phyloP scores from a whole-genome alignment of 768 basidiomycete species.

The Krasilnikovozyma curviuscula region DNA sequence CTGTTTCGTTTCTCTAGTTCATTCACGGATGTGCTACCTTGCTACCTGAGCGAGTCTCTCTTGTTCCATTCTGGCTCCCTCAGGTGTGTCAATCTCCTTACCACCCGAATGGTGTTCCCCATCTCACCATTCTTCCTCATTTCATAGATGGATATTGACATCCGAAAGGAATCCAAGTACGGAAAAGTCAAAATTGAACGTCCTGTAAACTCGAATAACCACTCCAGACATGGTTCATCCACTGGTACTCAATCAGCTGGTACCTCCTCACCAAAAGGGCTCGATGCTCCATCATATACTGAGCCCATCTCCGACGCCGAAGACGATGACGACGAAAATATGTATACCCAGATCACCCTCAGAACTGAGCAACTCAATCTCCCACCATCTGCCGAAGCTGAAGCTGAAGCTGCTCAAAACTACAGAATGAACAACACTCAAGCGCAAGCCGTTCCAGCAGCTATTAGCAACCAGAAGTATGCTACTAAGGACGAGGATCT shows the following conservation, averaged over 20 bases:
- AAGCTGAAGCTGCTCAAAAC: conserved; percentile 66
- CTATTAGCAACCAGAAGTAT: neutral
- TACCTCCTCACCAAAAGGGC: conserved; percentile 1
- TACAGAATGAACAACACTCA: conserved; percentile 50
- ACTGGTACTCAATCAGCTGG: conserved; percentile 26
- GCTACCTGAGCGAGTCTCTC: conserved; percentile 73
- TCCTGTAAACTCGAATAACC: conserved; percentile 33
- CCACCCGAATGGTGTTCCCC: no score
- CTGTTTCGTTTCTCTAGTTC: conserved; percentile 30
- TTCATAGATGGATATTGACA: conserved; percentile 34
- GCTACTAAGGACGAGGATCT: conserved; percentile 1
- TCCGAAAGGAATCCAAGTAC: conserved; percentile 65
- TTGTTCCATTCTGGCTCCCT: conserved; percentile 78
- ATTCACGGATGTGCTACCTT: conserved; percentile 92
- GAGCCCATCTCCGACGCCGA: conserved; percentile 94
- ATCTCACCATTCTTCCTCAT: neutral
- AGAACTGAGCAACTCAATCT: conserved; percentile 61
- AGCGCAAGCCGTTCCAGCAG: neutral
- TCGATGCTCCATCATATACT: conserved; percentile 33
- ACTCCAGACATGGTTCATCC: conserved; percentile 31
- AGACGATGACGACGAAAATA: conserved; percentile 48
- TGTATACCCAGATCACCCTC: conserved; percentile 31
- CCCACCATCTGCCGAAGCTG: conserved; percentile 33
- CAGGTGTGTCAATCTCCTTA: conserved; percentile 1
- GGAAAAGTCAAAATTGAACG: conserved; percentile 36